Evolutionary conservation across 2,329 filamentous ascomycete genomes (phyloP), one percentile per base, ranked within the genome.

Genomic region (Xylaria sp.): DNA sequence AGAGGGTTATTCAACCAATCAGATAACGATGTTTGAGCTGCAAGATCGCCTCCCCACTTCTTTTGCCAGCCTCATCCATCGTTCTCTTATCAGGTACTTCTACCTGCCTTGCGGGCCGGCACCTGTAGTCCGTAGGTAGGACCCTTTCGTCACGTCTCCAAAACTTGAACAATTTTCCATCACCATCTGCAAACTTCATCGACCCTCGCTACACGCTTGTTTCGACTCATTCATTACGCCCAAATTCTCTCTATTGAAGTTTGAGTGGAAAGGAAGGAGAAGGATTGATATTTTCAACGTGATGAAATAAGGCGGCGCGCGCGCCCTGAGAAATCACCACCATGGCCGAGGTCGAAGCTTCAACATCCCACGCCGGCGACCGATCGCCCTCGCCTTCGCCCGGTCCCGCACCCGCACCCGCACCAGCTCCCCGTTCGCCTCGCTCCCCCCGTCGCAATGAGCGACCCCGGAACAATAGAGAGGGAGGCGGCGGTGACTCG

Each of bases 311-410:
- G 37, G 49, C 44, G 51, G 23, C 49, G 49, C 51, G 35, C 49
- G 39, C 49, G 39, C 53, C 10, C 50, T 57, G 39, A 61, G 59
- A 56, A 55, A 49, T 42, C 3, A 46, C 37, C 23, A 60, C 50
- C 64, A 79, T 80, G 78, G 78, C 78, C 57, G 79, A 78, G 65
- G 76, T 77, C 67, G 74, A 78, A 59, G 73, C 73, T 71, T 62
- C 73, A 75, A 59, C 63, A 30, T 30, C 23, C 74, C 71, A 68
- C 58, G 59, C 65, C 23, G 63, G 55, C 58, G 68, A 70, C 44
- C 66, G 65, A 49, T 72, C 72, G 9, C 23, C 23, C 23, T 30
- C 23, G 23, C 23, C 23, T 5, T 69, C 69, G 34, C 64, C 65
- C 57, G 62, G 23, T 30, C 23, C 64, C 50, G 57, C 16, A 16